phyloP scores from a whole-genome alignment of 345 rosid species.

The Combretum micranthum region DNA sequence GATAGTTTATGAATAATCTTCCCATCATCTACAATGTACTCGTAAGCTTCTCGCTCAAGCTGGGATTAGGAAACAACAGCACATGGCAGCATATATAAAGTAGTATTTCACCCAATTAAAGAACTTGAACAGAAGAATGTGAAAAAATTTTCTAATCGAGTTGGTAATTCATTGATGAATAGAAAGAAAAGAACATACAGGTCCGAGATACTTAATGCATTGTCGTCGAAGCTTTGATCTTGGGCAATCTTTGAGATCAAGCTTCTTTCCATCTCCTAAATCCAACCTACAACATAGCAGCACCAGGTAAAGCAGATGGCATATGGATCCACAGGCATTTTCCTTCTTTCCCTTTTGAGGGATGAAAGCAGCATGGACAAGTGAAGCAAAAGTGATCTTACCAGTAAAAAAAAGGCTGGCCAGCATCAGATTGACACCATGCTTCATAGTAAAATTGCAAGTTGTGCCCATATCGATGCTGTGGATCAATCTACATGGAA shows the following conservation, averaged over 20 bases:
- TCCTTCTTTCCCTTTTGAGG: background rate
- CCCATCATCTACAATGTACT: slow-evolving; percentile 18
- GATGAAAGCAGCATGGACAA: background rate
- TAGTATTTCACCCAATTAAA: background rate
- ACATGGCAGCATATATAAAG: slow-evolving; percentile 1
- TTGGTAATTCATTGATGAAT: background rate
- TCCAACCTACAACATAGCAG: slow-evolving; percentile 23
- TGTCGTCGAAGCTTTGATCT: slow-evolving; percentile 29
- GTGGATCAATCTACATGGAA: slow-evolving; percentile 24
- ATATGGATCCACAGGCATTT: too few relatives aligned
- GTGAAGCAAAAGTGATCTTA: background rate
- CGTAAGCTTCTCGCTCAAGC: slow-evolving; percentile 28
- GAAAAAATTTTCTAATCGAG: too few relatives aligned
- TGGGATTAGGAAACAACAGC: slow-evolving; percentile 9
- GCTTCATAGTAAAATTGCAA: slow-evolving; percentile 24
- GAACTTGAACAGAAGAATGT: too few relatives aligned
- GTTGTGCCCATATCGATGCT: slow-evolving; percentile 32
- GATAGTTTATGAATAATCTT: slow-evolving; percentile 20
- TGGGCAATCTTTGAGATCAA: slow-evolving; percentile 26
- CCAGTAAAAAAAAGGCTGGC: slow-evolving; percentile 36
- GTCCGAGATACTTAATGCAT: slow-evolving; percentile 34
- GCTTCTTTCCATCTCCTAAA: slow-evolving; percentile 30
- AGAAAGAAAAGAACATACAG: slow-evolving; percentile 13
- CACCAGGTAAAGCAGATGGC: too few relatives aligned
- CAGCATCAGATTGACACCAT: slow-evolving; percentile 22